These are phyloP conservation scores for Lenwebbia sp. DNA, from an alignment of 345 rosid species.

Conservation along the genomic window DNA sequence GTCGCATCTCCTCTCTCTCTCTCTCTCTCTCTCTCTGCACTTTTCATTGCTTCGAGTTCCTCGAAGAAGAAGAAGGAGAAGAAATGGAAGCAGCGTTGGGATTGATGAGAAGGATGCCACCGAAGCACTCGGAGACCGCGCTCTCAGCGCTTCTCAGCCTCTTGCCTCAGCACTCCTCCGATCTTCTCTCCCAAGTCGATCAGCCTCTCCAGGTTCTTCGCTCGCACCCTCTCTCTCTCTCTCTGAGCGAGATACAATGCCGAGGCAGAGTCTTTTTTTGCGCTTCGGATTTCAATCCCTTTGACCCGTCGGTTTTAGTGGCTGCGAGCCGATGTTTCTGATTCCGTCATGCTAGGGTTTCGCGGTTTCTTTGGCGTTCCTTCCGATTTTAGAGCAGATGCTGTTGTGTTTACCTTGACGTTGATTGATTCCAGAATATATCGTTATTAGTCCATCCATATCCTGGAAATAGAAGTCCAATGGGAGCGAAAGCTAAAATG, in stretches of 20 bases:
- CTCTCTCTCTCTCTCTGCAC: neutral
- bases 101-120: conserved; percentile 84
- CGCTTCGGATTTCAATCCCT: neutral
- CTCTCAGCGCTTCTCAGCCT: conserved; percentile 93
- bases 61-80: neutral
- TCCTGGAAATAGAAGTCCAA: neutral
- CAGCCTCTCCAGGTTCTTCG: conserved; percentile 79
- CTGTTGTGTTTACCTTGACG: neutral
- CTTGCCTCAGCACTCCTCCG: conserved; percentile 82
- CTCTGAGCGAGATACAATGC: neutral
- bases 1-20: neutral
- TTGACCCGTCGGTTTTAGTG: neutral
- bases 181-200: conserved; percentile 96
- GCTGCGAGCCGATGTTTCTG: neutral
- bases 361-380: neutral
- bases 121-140: conserved; percentile 80
- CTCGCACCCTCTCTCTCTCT: neutral
- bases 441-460: neutral
- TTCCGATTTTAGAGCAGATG: neutral
- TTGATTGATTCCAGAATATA: neutral
- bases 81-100: conserved; percentile 92
- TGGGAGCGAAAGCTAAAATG: neutral
- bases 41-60: neutral
- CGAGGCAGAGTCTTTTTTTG: too few relatives aligned
- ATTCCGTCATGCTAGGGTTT: neutral